These are phyloP conservation scores for Lipomyces kockii DNA, from an alignment of 805 yeast species.

Conservation along the genomic window DNA sequence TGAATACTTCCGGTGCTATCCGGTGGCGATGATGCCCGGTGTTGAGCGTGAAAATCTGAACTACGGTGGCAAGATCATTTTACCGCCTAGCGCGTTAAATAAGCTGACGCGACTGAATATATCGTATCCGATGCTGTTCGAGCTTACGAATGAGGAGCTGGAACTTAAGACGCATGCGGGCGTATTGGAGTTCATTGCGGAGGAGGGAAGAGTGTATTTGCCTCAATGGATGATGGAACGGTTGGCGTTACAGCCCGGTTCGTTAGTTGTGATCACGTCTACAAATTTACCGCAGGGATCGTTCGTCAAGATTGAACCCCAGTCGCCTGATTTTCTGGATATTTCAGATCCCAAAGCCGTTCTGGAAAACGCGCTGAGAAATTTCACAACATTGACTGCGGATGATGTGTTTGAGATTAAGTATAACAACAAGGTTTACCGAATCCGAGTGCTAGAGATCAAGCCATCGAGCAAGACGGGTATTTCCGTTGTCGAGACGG, in stretches of 20 bases:
- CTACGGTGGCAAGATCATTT: conserved; percentile 92
- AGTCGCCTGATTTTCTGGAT: conserved; percentile 87
- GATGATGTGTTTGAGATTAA: conserved; percentile 82
- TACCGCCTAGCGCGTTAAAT: conserved; percentile 91
- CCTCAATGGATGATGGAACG: conserved; percentile 98
- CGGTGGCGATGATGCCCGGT: conserved; percentile 87
- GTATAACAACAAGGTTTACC: conserved; percentile 78
- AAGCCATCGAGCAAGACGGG: conserved; percentile 66
- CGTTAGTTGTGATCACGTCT: conserved; percentile 69
- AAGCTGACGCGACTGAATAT: conserved; percentile 88
- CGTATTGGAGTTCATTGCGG: conserved; percentile 93
- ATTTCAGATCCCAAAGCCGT: conserved; percentile 97
- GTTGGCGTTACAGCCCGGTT: conserved; percentile 72
- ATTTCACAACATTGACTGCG: conserved; percentile 84
- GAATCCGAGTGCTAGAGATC: conserved; percentile 82
- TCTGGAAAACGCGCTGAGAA: conserved; percentile 85
- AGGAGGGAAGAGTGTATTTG: conserved; percentile 91
- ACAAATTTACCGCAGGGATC: conserved; percentile 83
- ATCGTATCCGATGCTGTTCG: conserved; percentile 94
- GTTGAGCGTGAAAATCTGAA: conserved; percentile 70
- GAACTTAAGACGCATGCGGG: conserved; percentile 79
- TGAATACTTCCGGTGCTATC: conserved; percentile 90
- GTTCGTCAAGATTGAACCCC: conserved; percentile 94
- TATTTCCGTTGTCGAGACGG: conserved; percentile 95
- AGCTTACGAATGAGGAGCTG: conserved; percentile 69